Evolutionary conservation across 805 yeast genomes (phyloP), one percentile per base, ranked within the genome.

Genomic region (Candida corydali): DNA sequence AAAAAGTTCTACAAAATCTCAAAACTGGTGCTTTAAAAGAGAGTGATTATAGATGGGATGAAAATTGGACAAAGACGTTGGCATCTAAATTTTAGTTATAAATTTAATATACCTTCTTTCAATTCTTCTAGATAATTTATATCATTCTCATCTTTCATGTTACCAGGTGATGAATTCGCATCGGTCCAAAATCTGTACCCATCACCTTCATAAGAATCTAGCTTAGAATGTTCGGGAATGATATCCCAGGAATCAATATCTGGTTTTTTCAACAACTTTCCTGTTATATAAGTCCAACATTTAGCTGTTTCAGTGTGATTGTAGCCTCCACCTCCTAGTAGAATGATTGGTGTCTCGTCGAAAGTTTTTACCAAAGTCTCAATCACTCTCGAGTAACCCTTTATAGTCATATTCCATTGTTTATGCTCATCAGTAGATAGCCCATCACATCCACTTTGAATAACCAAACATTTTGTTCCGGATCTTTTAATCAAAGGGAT

Each of bases 311-410:
- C 80, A 3, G 65, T 52, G 42, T 70, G 76, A 42, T 81, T 76
- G 51, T 84, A 84, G 0, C 91, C 93, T 3, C 93, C 93, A 2
- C 93, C 93, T 2, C 93, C 93, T 1, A 91, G 91, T 1, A 83
- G 59, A 5, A 84, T 39, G 36, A 80, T 37, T 0, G 65, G 52
- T 0, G 78, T 78, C 3, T 46, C 33, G 2, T 51, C 30, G 15
- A 53, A 29, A 35, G 48, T 32, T n/a, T 40, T 37, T 3, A 46
- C 15, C 1, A 69, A 32, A 14, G 72, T 16, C 9, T 41, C 26
- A 4, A 80, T 53, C 5, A 55, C 56, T 1, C 50, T 19, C 0
- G 72, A 69, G 15, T 69, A 61, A 0, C 82, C 84, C 26, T 56
- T 53, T 6, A 78, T 68, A 0, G 82, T 72, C 38, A 84, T 52